Evolutionary conservation across 805 yeast genomes (phyloP).

Genomic region (Candida vaughaniae): DNA sequence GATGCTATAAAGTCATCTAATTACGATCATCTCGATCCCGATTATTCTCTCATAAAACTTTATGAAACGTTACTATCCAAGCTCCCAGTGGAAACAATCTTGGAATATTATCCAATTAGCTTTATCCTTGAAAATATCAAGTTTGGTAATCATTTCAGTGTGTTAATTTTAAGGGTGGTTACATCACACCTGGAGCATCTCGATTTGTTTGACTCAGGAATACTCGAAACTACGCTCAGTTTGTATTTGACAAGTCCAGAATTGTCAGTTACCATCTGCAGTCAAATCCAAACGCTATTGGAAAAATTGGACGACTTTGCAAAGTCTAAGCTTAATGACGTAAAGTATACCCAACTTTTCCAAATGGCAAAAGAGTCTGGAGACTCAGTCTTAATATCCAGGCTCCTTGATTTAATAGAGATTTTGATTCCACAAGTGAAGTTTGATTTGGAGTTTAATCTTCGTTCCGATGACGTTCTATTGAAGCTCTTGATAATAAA

Average conservation of each 20-base stretch:
- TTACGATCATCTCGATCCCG: slow-evolving; percentile 8
- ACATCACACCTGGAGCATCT: slow-evolving; percentile 7
- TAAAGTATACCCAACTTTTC: slow-evolving; percentile 1
- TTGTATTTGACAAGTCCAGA: slow-evolving; percentile 6
- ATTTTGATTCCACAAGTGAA: slow-evolving; percentile 6
- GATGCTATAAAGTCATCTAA: slow-evolving; percentile 2
- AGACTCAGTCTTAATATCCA: slow-evolving; percentile 5
- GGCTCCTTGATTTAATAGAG: slow-evolving; percentile 7
- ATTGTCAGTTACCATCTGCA: slow-evolving; percentile 1
- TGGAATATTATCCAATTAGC: slow-evolving; percentile 12
- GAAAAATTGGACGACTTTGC: background rate
- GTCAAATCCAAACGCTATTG: slow-evolving; percentile 1
- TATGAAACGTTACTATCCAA: slow-evolving; percentile 6
- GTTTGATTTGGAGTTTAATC: slow-evolving; percentile 5
- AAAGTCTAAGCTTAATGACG: background rate
- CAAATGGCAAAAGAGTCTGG: slow-evolving; percentile 2
- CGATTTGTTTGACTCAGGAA: slow-evolving; percentile 2
- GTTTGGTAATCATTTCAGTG: slow-evolving; percentile 11
- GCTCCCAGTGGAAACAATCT: slow-evolving; percentile 2
- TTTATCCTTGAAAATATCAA: slow-evolving; percentile 15
- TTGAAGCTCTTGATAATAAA: slow-evolving; percentile 23
- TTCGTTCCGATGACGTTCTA: slow-evolving; percentile 23
- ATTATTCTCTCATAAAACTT: slow-evolving; percentile 2
- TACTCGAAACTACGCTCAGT: slow-evolving; percentile 1
- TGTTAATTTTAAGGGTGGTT: slow-evolving; percentile 11